Base-by-base conservation (phyloP, 495 filamentous ascomycete species). In the Podospora anserina region DNA sequence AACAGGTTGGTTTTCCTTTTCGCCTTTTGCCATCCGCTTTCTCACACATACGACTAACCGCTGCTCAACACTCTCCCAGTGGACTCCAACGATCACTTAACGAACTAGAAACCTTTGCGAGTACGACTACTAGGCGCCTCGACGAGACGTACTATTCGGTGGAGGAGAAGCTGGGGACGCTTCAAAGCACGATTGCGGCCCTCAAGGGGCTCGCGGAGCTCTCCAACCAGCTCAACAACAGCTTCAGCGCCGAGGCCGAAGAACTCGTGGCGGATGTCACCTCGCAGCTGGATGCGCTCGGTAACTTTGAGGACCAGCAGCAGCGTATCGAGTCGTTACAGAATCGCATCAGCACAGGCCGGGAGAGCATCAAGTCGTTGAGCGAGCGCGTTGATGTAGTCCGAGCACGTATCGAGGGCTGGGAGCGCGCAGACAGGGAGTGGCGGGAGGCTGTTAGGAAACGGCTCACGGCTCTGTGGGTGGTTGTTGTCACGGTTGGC, bases 91-190 rank as follows among this genome's bases (percentile, higher is more conserved):
- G 78, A 64, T 79, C 82, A 0, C 71, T 87, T 19, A 58, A 72
- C 58, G 76, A 81, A 28, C 75, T 88, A 18, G 79, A 78, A 27
- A 73, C 71, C 13, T 81, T 82, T 67, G 82, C 83, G 9, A 82
- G 77, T 56, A 84, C 85, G 49, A 87, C 88, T 3, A 95, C 89
- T 20, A 85, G 87, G 69, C 86, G 86, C 58, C 85, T 97, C n/a
- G 92, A 96, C 74, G 90, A 91, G 71, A 93, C 90, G 0, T 96
- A 96, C 80, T 93, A 94, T 72, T 88, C 90, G 4, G 83, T 97
- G 5, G 82, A 95, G 18, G 90, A 94, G 74, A 94, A 91, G 68
- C 82, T 94, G 34, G 84, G 86, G 57, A 78, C 87, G 0, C 81
- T 97, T 39, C 88, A 89, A 63, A 81, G 84, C 63, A 92, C 89